phyloP scores from a whole-genome alignment of 441 rosid genomes.

The Erodium chrysanthum region DNA sequence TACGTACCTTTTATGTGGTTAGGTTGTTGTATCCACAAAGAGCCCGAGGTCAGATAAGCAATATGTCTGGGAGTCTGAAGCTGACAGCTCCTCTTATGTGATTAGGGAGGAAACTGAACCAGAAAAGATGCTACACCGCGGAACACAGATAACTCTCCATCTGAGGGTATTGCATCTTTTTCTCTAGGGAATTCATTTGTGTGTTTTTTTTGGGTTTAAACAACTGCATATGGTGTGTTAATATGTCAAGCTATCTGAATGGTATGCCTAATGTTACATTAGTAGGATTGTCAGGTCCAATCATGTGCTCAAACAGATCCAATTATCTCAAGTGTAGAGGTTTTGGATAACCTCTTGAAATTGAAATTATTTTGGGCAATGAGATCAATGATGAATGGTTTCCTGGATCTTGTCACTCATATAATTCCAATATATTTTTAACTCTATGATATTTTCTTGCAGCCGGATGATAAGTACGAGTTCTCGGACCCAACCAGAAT shows the following conservation, averaged over 20 bases:
- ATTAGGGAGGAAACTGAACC: conserved; percentile 78
- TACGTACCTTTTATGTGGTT: conserved; percentile 16
- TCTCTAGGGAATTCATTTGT: background rate
- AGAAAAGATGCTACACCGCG: conserved; percentile 60
- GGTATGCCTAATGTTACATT: no score
- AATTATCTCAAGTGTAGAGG: no score
- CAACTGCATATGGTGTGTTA: background rate
- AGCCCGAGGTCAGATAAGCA: conserved; percentile 90
- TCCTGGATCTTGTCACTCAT: background rate
- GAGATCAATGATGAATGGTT: background rate
- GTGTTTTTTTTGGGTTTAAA: background rate
- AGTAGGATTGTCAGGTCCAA: no score
- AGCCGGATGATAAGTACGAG: conserved; percentile 90
- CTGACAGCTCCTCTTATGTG: conserved; percentile 74
- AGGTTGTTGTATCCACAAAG: conserved; percentile 84
- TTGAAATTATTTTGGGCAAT: no score
- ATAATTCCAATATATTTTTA: background rate
- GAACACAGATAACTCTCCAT: conserved; percentile 82
- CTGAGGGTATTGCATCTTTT: conserved; percentile 42
- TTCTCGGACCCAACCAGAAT: conserved; percentile 64
- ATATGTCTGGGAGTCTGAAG: conserved; percentile 81
- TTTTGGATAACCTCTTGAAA: no score
- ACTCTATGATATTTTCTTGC: conserved; percentile 16
- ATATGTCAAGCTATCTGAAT: background rate
- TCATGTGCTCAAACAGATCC: no score